Evolutionary conservation across 1,284 basidiomycete species (phyloP).

Genomic region (Puccinia horiana): DNA sequence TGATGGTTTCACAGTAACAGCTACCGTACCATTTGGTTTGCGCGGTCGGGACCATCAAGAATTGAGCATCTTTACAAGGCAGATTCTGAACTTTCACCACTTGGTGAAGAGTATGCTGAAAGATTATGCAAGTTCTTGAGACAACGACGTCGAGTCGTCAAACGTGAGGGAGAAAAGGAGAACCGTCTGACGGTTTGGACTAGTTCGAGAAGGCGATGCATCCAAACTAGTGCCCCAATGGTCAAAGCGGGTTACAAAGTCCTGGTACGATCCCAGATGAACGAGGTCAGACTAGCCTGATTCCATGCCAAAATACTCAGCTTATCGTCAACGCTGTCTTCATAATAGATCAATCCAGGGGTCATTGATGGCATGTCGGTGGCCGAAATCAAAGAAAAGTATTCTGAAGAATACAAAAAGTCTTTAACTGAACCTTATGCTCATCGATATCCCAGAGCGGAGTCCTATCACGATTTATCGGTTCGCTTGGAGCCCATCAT

Average conservation of each 20-base stretch:
- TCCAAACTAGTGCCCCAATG: conserved; percentile 75
- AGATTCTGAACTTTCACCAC: conserved; percentile 90
- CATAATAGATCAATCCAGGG: conserved; percentile 82
- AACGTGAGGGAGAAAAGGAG: conserved; percentile 50
- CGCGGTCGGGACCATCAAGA: conserved; percentile 59
- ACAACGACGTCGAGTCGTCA: conserved; percentile 55
- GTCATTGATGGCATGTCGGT: conserved; percentile 93
- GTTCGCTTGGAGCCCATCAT: conserved; percentile 71
- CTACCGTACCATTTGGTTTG: conserved; percentile 49
- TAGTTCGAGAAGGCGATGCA: conserved; percentile 83
- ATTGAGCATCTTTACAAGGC: conserved; percentile 99
- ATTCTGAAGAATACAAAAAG: conserved; percentile 89
- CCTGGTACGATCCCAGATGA: conserved; percentile 46
- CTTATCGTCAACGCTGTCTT: not conserved
- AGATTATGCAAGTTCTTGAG: conserved; percentile 57
- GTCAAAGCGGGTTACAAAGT: conserved; percentile 49
- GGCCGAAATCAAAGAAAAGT: conserved; percentile 83
- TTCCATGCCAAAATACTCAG: not conserved
- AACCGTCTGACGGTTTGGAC: conserved; percentile 73
- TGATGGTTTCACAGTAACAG: conserved; percentile 29
- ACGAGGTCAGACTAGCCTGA: conserved; percentile 24
- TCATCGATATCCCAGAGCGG: conserved; percentile 57
- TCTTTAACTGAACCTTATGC: conserved; percentile 81
- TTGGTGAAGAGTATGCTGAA: conserved; percentile 92
- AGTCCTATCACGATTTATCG: conserved; percentile 84